phyloP scores from a whole-genome alignment of 306 rosid species.

The Hylodesmum podocarpum region DNA sequence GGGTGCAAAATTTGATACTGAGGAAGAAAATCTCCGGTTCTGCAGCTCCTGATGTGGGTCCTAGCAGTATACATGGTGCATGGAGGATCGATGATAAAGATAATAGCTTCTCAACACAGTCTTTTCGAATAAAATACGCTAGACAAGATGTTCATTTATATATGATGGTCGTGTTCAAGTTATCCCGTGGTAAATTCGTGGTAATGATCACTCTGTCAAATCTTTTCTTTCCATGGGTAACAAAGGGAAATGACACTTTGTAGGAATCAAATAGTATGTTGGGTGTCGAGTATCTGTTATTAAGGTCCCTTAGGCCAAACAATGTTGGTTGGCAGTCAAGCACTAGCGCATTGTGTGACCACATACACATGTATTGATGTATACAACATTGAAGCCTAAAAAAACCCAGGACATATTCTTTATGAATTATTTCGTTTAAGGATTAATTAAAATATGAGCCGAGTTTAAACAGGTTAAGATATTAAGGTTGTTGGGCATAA shows the following conservation, averaged over 20 bases:
- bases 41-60: constrained; percentile 73
- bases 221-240: neutral
- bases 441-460: neutral
- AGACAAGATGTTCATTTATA: constrained; percentile 82
- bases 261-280: constrained; percentile 8
- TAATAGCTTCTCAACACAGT: constrained; percentile 89
- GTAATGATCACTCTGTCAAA: constrained; percentile 45
- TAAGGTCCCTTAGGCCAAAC: neutral
- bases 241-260: constrained; percentile 6
- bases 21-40: constrained; percentile 15
- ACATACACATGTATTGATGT: neutral
- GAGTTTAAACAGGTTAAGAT: neutral
- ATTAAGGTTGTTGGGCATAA: neutral
- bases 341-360: neutral
- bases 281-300: constrained; percentile 3
- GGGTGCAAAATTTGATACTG: constrained; percentile 18
- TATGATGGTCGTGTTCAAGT: constrained; percentile 76
- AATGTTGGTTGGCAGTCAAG: constrained; percentile 1
- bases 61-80: constrained; percentile 50
- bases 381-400: neutral
- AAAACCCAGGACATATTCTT: neutral
- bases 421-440: neutral
- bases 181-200: constrained; percentile 56
- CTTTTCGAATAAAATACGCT: constrained; percentile 86
- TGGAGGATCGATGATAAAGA: constrained; percentile 92